Base-by-base conservation (phyloP, 2,329 filamentous ascomycete genomes). In the Alternaria burnsii region DNA sequence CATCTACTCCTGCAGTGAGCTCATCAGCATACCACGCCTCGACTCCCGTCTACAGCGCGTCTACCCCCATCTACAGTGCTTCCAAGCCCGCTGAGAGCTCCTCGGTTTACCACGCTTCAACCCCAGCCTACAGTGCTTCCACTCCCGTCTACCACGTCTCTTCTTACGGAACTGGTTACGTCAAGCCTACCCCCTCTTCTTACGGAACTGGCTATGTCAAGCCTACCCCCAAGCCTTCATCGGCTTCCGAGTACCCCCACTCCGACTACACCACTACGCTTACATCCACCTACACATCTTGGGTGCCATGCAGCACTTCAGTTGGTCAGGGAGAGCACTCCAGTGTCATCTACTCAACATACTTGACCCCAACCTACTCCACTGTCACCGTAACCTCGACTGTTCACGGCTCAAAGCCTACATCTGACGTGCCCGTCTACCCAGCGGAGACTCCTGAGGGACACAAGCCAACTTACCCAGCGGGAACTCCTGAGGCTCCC, bases 301-400 rank as follows among this genome's bases (percentile, higher is more conserved):
- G 75, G 64, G 73, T 80, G 14, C 78, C 78, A 36, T 76, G 72
- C 71, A 77, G 73, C 6, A 78, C 77, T 7, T 59, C 74, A 14
- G 72, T 80, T 36, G 76, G 72, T 50, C 68, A 72, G n/a, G 54
- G 68, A 63, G 56, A 75, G 69, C 44, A 57, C 54, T 18, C 69
- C 5, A 72, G 68, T 36, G 71, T 68, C n/a, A 38, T 60, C 26
- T 80, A 78, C 72, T 77, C 73, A 4, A 80, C 78, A 54, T 81
- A 76, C 70, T 65, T 81, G n/a, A 79, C 76, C 5, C 55, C 74
- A 5, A 70, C 69, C n/a, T 75, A 71, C 67, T 69, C 68, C 57
- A 70, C 76, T 1, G 71, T 72, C 1, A 72, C 65, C 40, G 68
- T 73, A 50, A 70, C 71, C 22, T 74, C 74, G 41, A 70, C 70